Conservation (phyloP, 257 asterid genomes). For the Gentiana macrophylla region DNA sequence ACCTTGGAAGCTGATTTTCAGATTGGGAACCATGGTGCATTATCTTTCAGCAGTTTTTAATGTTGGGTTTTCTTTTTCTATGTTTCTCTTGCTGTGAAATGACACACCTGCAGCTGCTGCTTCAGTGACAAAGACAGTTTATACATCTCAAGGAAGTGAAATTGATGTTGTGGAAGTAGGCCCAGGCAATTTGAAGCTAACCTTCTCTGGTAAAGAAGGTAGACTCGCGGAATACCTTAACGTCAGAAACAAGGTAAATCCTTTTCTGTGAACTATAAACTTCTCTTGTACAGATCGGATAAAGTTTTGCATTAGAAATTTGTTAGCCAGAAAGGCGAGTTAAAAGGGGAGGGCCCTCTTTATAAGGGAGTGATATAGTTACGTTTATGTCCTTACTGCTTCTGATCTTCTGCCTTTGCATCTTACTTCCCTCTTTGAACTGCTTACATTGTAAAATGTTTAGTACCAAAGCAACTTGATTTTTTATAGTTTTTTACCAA, state of each 20-base stretch:
- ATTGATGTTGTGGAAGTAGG: constrained; percentile 51
- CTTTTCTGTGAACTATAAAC: too few species aligned
- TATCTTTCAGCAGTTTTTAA: constrained; percentile 1
- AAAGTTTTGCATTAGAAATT: too few species aligned
- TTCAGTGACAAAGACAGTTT: constrained; percentile 20
- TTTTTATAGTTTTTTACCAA: too few species aligned
- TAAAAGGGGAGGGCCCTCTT: too few species aligned
- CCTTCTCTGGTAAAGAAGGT: constrained; percentile 56
- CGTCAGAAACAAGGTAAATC: constrained; percentile 44
- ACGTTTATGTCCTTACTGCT: too few species aligned
- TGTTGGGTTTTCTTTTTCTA: background rate
- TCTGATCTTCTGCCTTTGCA: background rate
- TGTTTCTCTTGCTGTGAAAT: constrained; percentile 1
- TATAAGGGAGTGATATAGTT: background rate
- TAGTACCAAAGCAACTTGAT: too few species aligned
- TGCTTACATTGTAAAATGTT: too few species aligned
- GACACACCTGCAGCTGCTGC: constrained; percentile 36
- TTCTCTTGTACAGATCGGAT: too few species aligned
- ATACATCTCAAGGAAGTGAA: constrained; percentile 30
- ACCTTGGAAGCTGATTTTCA: constrained; percentile 8
- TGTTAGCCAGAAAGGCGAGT: too few species aligned
- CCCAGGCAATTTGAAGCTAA: constrained; percentile 63
- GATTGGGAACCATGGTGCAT: background rate
- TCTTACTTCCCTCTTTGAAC: too few species aligned
- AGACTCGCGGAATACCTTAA: constrained; percentile 50